phyloP scores from a whole-genome alignment of 768 basidiomycete genomes.

The Serpula lacrymans region DNA sequence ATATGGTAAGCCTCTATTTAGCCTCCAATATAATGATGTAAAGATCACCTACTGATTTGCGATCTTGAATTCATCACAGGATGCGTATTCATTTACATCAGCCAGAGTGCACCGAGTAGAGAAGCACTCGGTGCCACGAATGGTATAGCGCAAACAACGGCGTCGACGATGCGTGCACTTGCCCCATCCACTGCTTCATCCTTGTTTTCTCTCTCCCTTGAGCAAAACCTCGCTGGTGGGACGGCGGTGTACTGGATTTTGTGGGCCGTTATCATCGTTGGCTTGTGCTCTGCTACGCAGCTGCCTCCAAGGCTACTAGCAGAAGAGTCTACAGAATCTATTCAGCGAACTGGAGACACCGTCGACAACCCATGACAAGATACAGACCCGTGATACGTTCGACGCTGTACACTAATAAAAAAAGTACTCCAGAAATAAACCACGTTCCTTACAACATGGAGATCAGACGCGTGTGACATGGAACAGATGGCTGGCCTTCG shows the following conservation, averaged over 20 bases:
- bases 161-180: conserved; percentile 16
- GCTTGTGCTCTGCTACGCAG: background rate
- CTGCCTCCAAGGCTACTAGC: conserved; percentile 2
- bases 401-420: too few species aligned
- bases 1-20: conserved; percentile 2
- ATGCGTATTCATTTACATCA: conserved; percentile 8
- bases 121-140: conserved; percentile 22
- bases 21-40: too few species aligned
- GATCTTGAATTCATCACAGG: background rate
- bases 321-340: too few species aligned
- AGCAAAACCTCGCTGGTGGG: conserved; percentile 22
- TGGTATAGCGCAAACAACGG: conserved; percentile 26
- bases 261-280: conserved; percentile 1
- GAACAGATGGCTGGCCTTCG: too few species aligned
- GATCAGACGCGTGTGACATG: too few species aligned
- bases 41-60: too few species aligned
- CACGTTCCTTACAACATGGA: too few species aligned
- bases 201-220: conserved; percentile 22
- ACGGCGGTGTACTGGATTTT: conserved; percentile 32
- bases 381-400: too few species aligned
- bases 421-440: too few species aligned
- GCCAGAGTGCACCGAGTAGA: conserved; percentile 6
- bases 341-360: too few species aligned
- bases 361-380: too few species aligned
- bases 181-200: conserved; percentile 20